These are phyloP conservation scores for Blastosporella zonata DNA, from an alignment of 1,284 basidiomycete genomes.

Conservation along the genomic window DNA sequence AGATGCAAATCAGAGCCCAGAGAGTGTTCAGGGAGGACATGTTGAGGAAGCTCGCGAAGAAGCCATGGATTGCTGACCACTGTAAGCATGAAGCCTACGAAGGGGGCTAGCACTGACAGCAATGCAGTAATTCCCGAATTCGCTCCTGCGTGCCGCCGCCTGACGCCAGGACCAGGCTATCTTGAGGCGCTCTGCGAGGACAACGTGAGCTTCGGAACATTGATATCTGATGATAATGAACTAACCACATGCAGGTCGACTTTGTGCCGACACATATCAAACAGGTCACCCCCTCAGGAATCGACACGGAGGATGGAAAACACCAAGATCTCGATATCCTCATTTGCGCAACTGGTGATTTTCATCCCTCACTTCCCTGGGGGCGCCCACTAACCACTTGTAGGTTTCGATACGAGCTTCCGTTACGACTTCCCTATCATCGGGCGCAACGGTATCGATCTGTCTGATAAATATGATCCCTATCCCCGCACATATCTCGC, in stretches of 20 bases:
- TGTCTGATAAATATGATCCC: conserved; percentile 49
- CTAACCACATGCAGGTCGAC: conserved; percentile 39
- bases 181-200: conserved; percentile 59
- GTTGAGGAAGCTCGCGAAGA: conserved; percentile 48
- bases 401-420: conserved; percentile 50
- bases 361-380: not conserved
- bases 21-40: conserved; percentile 45
- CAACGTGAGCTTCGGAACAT: conserved; percentile 40
- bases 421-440: conserved; percentile 50
- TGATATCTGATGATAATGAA: not conserved
- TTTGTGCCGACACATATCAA: conserved; percentile 52
- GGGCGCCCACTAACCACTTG: not conserved
- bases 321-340: conserved; percentile 56
- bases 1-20: conserved; percentile 39
- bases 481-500: conserved; percentile 55
- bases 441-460: conserved; percentile 44
- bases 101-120: conserved; percentile 4
- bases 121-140: conserved; percentile 55
- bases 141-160: conserved; percentile 51
- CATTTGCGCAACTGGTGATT: conserved; percentile 53
- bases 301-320: conserved; percentile 53
- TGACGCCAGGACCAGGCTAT: conserved; percentile 67
- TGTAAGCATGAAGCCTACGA: conserved; percentile 31
- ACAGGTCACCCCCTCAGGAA: conserved; percentile 48
- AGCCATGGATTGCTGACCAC: conserved; percentile 57